phyloP scores from a whole-genome alignment of 106 monocot genomes.

The Dendrobium nobile region DNA sequence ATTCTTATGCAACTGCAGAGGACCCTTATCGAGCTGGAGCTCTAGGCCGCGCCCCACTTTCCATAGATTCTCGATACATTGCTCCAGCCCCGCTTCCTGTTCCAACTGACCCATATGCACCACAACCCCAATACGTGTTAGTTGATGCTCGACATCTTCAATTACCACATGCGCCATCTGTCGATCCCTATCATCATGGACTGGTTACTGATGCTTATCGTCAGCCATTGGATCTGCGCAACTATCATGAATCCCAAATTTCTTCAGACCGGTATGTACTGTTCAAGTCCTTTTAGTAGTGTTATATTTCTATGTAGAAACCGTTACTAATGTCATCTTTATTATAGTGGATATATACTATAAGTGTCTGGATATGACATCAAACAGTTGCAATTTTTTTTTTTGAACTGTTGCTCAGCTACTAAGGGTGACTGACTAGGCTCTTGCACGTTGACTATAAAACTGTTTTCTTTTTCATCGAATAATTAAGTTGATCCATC shows the following conservation, averaged over 20 bases:
- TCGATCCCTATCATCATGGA: background rate
- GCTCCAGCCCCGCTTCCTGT: slow-evolving; percentile 1
- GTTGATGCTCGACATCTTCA: slow-evolving; percentile 2
- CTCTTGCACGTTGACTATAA: too few relatives aligned
- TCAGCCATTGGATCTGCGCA: background rate
- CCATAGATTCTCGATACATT: slow-evolving; percentile 8
- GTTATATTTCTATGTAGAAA: background rate
- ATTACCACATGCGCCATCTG: background rate
- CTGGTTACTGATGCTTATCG: background rate
- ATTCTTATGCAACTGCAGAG: background rate
- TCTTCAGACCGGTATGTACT: background rate
- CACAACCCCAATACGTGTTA: background rate
- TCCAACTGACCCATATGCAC: slow-evolving; percentile 10
- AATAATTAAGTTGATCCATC: too few relatives aligned
- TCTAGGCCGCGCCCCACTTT: slow-evolving; percentile 5
- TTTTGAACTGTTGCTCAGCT: too few relatives aligned
- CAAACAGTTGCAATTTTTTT: too few relatives aligned
- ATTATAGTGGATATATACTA: too few relatives aligned
- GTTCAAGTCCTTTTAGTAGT: background rate
- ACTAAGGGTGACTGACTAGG: too few relatives aligned
- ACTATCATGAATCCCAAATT: background rate
- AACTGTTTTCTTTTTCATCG: too few relatives aligned
- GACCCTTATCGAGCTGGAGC: slow-evolving; percentile 17
- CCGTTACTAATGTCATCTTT: too few relatives aligned
- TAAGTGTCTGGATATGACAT: too few relatives aligned